Conservation (phyloP, 495 filamentous ascomycete genomes). For the Aspergillus ostianus region DNA sequence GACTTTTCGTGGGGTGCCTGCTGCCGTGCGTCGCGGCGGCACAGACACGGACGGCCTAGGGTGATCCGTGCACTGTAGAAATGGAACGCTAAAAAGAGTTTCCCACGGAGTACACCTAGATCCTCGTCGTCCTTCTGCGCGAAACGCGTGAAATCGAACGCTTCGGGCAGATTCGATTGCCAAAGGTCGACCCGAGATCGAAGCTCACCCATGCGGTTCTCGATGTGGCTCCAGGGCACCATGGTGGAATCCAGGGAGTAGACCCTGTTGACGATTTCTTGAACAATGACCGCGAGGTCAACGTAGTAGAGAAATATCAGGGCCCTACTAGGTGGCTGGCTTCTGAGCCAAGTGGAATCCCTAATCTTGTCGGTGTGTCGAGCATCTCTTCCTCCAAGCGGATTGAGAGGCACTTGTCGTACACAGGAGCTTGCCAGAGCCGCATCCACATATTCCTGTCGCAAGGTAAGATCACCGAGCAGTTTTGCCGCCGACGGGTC, state of each 20-base stretch:
- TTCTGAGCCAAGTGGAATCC: slow-evolving; percentile 32
- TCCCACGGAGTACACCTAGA: slow-evolving; percentile 36
- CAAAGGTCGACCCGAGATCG: slow-evolving; percentile 54
- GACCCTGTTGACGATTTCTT: slow-evolving; percentile 55
- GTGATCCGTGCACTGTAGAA: slow-evolving; percentile 61
- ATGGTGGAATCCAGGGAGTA: slow-evolving; percentile 56
- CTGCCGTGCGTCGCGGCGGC: slow-evolving; percentile 53
- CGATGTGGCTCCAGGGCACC: slow-evolving; percentile 58
- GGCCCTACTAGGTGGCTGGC: slow-evolving; percentile 33
- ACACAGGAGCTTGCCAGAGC: slow-evolving; percentile 38
- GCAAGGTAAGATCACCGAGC: slow-evolving; percentile 30
- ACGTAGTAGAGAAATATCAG: slow-evolving; percentile 51
- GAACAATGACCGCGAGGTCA: slow-evolving; percentile 51
- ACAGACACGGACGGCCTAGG: slow-evolving; percentile 63
- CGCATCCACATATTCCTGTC: slow-evolving; percentile 38
- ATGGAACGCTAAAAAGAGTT: slow-evolving; percentile 53
- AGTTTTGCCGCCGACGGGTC: slow-evolving; percentile 32
- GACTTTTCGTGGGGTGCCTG: slow-evolving; percentile 23
- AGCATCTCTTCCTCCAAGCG: slow-evolving; percentile 29
- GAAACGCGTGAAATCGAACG: slow-evolving; percentile 55
- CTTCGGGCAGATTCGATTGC: slow-evolving; percentile 48
- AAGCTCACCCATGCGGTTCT: slow-evolving; percentile 53
- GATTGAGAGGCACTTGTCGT: slow-evolving; percentile 39
- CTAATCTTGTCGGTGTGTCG: slow-evolving; percentile 19
- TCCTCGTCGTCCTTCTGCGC: slow-evolving; percentile 33